Base-by-base conservation (phyloP, 345 rosid genomes). In the Gossypium anomalum region DNA sequence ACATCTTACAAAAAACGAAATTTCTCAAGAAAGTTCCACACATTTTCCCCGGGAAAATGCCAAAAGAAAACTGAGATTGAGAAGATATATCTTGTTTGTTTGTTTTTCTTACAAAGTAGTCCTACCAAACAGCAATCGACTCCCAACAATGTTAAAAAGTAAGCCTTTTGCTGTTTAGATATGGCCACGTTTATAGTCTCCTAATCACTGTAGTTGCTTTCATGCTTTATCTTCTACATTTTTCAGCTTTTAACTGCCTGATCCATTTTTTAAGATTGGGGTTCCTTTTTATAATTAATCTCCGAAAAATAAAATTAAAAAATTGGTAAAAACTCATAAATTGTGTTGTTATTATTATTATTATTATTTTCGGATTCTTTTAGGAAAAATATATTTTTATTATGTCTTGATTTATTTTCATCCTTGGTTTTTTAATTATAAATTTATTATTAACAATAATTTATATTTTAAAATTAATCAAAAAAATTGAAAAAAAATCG, bases 101-200 rank as follows among this genome's bases (percentile, higher is more conserved):
- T 34, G 41, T 34, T 34, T 34, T 34, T 34, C 41, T 34, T 34
- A 5, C 41, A 34, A 34, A 34, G 41, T 5, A 34, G 41, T 66
- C 69, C 27, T 65, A 65, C 70, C 70, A 38, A 41, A 9, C 19
- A 45, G 15, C 41, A 64, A 41, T 10, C 41, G 27, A 1, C 23
- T 43, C 51, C 9, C 9, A 44, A 65, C 52, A 51, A 44, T 19
- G 15, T 15, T 48, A n/a, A 2, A 34, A 7, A 29, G 47, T 34
- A 62, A 17, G 48, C 51, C 52, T 65, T 65, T 43, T 11, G 70
- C 29, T 19, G 70, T 20, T 43, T 43, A 43, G 62, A 15, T 29
- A 4, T 63, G 3, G 80, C 80, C 80, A 70, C 78, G 78, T 63
- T 80, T 15, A 22, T 64, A 1, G 63, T 73, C 65, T 73, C 63